A percentile compares a stretch with the other conserved stretches of the same genome.
phyloP scores from a whole-genome alignment of 2,329 filamentous ascomycete species.

The Rachicladosporium sp. region DNA sequence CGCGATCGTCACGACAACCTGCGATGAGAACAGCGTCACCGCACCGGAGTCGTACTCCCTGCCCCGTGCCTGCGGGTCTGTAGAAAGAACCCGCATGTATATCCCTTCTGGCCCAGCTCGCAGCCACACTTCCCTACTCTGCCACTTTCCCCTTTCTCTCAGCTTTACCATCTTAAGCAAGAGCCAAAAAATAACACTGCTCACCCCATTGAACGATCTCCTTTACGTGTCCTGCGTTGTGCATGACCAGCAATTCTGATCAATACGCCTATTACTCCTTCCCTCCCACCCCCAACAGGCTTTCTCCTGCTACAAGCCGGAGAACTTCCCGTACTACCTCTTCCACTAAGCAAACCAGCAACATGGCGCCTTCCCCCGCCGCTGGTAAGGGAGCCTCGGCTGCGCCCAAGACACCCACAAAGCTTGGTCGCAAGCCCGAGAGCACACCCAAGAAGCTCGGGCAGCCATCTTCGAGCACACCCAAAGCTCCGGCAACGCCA shows the following conservation, averaged over 20 bases:
- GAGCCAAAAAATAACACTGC: no score
- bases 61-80: no score
- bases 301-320: slow-evolving; percentile 19
- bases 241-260: slow-evolving; percentile 37
- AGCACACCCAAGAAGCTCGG: slow-evolving; percentile 27
- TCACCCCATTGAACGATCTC: no score
- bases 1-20: no score
- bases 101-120: no score
- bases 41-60: no score
- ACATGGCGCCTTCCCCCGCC: slow-evolving; percentile 39
- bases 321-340: slow-evolving; percentile 5
- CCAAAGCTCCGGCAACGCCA: slow-evolving; percentile 14
- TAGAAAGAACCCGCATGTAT: no score
- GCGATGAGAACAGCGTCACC: no score
- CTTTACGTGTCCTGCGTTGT: slow-evolving; percentile 15
- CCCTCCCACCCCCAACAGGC: slow-evolving; percentile 35
- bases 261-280: slow-evolving; percentile 42
- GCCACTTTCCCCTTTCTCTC: no score
- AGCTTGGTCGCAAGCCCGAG: slow-evolving; percentile 34
- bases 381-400: slow-evolving; percentile 34
- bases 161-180: no score
- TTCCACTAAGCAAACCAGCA: slow-evolving; percentile 14
- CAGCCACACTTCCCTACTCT: no score
- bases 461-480: slow-evolving; percentile 22
- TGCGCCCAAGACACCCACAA: slow-evolving; percentile 38